Evolutionary conservation across 768 basidiomycete genomes (phyloP).

Genomic region (Neoboletus subvelutipes): DNA sequence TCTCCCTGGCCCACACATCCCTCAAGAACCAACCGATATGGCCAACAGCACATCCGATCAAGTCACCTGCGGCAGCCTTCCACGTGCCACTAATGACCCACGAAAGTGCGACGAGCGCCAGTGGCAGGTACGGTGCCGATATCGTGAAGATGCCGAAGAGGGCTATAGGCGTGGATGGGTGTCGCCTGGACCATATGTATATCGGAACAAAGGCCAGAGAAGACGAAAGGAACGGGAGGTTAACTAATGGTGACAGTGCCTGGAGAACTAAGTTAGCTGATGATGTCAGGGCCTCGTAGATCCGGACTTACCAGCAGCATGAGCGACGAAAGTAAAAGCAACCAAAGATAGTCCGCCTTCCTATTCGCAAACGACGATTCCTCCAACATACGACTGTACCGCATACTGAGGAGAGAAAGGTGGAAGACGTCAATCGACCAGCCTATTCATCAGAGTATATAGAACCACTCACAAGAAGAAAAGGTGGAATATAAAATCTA

Average conservation of each 20-base stretch:
- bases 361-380: constrained; percentile 92
- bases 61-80: constrained; percentile 78
- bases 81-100: constrained; percentile 82
- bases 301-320: constrained; percentile 74
- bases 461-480: constrained; percentile 87
- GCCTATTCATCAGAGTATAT: neutral
- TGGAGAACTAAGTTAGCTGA: constrained; percentile 30
- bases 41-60: constrained; percentile 84
- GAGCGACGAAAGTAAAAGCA: constrained; percentile 77
- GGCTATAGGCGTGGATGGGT: constrained; percentile 93
- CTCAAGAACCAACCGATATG: constrained; percentile 83
- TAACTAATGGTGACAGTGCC: constrained; percentile 83
- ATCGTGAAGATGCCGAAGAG: constrained; percentile 95
- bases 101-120: constrained; percentile 86
- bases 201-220: constrained; percentile 93
- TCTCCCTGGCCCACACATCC: constrained; percentile 87
- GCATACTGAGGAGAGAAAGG: constrained; percentile 61
- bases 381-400: constrained; percentile 95
- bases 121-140: constrained; percentile 91
- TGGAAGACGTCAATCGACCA: neutral
- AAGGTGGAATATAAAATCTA: constrained; percentile 95
- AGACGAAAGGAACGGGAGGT: constrained; percentile 90
- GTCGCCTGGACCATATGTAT: constrained; percentile 94
- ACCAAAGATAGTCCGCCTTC: constrained; percentile 94
- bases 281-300: neutral